Conservation (phyloP, 2,329 filamentous ascomycete species). For the Pleoardoris graminearum region DNA sequence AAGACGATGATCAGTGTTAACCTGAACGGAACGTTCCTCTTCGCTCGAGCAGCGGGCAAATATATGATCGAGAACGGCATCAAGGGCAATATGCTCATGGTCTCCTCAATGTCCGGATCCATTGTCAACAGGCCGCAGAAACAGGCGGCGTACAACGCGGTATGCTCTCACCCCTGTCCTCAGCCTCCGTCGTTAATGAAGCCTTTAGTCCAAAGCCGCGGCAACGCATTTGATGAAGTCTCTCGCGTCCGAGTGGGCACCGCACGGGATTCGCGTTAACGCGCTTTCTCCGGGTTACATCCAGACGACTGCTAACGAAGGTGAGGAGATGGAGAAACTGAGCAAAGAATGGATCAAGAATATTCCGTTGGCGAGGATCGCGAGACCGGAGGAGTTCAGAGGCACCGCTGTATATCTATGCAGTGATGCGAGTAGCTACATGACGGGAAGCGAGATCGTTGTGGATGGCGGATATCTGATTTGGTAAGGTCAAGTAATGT, state of each 20-base stretch:
- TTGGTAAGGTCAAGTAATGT: constrained; percentile 10
- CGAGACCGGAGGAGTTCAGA: constrained; percentile 45
- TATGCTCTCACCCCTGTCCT: neutral
- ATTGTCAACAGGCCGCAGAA: constrained; percentile 65
- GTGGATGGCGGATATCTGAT: constrained; percentile 55
- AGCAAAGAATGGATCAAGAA: constrained; percentile 40
- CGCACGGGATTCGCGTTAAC: constrained; percentile 77
- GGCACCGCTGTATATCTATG: constrained; percentile 32
- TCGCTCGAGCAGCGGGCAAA: constrained; percentile 61
- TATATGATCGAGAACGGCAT: constrained; percentile 72
- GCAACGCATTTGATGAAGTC: constrained; percentile 79
- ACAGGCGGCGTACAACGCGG: constrained; percentile 78
- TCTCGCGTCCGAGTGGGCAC: constrained; percentile 80
- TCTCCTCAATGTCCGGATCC: constrained; percentile 64
- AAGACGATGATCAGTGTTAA: constrained; percentile 81
- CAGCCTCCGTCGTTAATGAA: neutral
- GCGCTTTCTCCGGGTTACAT: constrained; percentile 84
- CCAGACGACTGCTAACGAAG: constrained; percentile 71
- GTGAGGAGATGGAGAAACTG: constrained; percentile 38
- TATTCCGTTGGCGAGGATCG: constrained; percentile 43
- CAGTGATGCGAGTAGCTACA: constrained; percentile 55
- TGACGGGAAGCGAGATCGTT: constrained; percentile 68
- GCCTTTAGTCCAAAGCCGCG: constrained; percentile 68
- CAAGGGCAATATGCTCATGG: constrained; percentile 73
- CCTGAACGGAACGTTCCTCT: constrained; percentile 76